These are phyloP conservation scores for Penicillium sp. DNA, from an alignment of 2,329 filamentous ascomycete genomes.

Conservation along the genomic window DNA sequence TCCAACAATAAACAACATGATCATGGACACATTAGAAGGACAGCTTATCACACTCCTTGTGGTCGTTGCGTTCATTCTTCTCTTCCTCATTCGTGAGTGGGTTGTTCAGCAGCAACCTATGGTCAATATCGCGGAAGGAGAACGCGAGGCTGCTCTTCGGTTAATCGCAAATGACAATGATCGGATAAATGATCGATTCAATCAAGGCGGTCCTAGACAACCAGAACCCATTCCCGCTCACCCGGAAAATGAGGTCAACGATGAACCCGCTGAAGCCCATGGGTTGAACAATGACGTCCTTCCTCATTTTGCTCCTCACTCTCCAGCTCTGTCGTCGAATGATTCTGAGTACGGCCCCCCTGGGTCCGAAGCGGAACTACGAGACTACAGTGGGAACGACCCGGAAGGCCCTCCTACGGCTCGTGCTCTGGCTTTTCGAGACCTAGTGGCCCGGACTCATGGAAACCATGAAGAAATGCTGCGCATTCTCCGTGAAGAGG, in stretches of 20 bases:
- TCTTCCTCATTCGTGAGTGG: constrained; percentile 95
- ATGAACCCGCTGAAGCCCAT: constrained; percentile 9
- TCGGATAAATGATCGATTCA: constrained; percentile 23
- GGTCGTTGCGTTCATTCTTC: constrained; percentile 90
- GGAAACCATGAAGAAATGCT: constrained; percentile 60
- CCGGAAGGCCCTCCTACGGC: constrained; percentile 10
- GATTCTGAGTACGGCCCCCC: constrained; percentile 17
- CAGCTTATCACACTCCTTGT: constrained; percentile 90
- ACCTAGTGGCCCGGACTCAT: constrained; percentile 58
- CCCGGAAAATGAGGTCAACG: constrained; percentile 2
- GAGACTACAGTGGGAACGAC: background rate
- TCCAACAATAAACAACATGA: constrained; percentile 68
- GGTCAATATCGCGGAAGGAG: constrained; percentile 69
- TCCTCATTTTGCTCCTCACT: constrained; percentile 9
- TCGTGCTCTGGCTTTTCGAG: constrained; percentile 48
- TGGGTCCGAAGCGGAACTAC: constrained; percentile 3
- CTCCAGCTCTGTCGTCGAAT: constrained; percentile 13
- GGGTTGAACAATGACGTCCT: constrained; percentile 5
- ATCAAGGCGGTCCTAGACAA: constrained; percentile 17
- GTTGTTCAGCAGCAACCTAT: constrained; percentile 97
- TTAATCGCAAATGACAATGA: constrained; percentile 34
- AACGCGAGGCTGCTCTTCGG: constrained; percentile 51
- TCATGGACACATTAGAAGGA: constrained; percentile 84
- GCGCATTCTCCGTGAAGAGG: constrained; percentile 60
- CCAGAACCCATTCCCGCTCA: constrained; percentile 7